phyloP scores from a whole-genome alignment of 768 basidiomycete genomes.

The Auricularia sp. region DNA sequence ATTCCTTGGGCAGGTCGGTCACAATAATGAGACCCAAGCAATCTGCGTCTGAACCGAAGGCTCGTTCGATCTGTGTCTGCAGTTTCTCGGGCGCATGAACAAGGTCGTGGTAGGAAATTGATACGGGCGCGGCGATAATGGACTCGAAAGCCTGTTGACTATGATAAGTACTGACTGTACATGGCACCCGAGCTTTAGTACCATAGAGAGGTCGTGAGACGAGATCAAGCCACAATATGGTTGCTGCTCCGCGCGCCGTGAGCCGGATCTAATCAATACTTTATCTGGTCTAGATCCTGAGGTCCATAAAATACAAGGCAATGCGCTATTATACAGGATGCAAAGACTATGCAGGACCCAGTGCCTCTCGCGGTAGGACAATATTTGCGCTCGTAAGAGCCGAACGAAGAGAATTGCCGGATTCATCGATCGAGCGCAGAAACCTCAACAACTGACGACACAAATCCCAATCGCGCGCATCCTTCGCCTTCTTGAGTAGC shows the following conservation, averaged over 20 bases:
- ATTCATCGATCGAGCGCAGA: slow-evolving; percentile 84
- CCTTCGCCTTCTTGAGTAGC: slow-evolving; percentile 65
- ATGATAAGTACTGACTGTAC: not conserved
- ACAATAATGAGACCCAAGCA: slow-evolving; percentile 76
- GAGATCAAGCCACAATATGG: not conserved
- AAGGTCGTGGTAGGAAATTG: slow-evolving; percentile 54
- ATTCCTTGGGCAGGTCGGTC: slow-evolving; percentile 67
- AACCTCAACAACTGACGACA: slow-evolving; percentile 90
- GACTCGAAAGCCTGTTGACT: slow-evolving; percentile 2
- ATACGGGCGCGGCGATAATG: slow-evolving; percentile 41
- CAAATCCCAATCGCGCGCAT: slow-evolving; percentile 77
- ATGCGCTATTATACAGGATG: not conserved
- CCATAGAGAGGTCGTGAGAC: not conserved
- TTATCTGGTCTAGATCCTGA: not conserved
- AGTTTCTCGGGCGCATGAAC: slow-evolving; percentile 44
- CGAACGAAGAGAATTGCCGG: slow-evolving; percentile 56
- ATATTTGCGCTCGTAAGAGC: slow-evolving; percentile 32
- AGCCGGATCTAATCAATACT: not conserved
- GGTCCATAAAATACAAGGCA: not conserved
- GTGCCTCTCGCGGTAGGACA: not conserved
- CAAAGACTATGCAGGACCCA: not conserved
- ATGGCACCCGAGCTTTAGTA: not conserved
- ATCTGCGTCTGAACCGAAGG: slow-evolving; percentile 70
- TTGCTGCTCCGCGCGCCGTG: not conserved
- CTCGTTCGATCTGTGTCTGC: slow-evolving; percentile 49